Conservation (phyloP, 2,329 filamentous ascomycete genomes). For the Coleophoma cylindrospora region DNA sequence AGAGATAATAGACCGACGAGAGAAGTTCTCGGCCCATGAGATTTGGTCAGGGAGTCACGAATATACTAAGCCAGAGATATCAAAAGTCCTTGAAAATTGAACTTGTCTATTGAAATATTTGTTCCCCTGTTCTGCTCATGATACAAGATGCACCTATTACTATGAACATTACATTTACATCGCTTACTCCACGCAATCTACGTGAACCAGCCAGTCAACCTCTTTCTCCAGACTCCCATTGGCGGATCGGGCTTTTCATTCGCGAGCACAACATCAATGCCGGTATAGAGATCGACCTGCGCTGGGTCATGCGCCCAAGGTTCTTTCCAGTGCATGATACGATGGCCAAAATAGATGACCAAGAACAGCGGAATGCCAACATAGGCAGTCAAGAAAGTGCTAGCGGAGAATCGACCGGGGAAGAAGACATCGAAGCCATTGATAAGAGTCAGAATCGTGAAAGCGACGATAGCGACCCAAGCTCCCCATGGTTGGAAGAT, state of each 20-base stretch:
- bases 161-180: not conserved
- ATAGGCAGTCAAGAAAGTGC: constrained; percentile 57
- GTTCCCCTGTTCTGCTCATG: too few relatives aligned
- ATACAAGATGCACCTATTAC: too few relatives aligned
- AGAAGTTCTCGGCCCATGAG: too few relatives aligned
- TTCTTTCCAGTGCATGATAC: constrained; percentile 38
- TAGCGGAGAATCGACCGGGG: constrained; percentile 48
- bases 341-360: constrained; percentile 47
- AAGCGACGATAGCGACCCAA: constrained; percentile 41
- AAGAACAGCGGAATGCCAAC: constrained; percentile 61
- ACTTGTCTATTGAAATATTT: too few relatives aligned
- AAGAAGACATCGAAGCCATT: constrained; percentile 65
- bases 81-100: too few relatives aligned
- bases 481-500: constrained; percentile 52
- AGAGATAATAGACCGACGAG: too few relatives aligned
- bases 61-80: too few relatives aligned
- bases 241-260: constrained; percentile 12
- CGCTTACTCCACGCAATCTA: not conserved
- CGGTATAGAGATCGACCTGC: constrained; percentile 47
- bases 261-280: constrained; percentile 34
- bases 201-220: not conserved
- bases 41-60: too few relatives aligned
- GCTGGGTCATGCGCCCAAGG: constrained; percentile 43
- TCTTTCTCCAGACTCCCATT: not conserved
- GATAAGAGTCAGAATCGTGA: constrained; percentile 48